Evolutionary conservation across 495 filamentous ascomycete species (phyloP), one percentile per base, ranked within the genome.

Genomic region (Chaetomium cochliodes): DNA sequence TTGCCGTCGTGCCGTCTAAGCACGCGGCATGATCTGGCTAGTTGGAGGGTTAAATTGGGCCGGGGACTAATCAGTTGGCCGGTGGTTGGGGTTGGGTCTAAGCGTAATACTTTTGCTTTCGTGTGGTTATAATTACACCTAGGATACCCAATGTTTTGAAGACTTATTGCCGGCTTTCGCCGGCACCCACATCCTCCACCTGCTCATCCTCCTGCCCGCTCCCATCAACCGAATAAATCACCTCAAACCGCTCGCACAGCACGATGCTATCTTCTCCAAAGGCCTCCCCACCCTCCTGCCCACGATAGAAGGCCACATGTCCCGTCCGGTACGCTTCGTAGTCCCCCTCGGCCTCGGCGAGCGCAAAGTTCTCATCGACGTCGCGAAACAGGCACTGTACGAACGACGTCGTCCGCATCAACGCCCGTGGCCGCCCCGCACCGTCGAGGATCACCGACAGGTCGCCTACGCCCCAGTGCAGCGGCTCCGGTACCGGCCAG

Each of bases 391-490:
- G 60, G 67, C 74, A 72, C 54, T 65, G 37, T 25, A 67, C 65
- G 13, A 75, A 58, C 18, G 65, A 67, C 2, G 58, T 44, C 0
- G 74, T 76, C 33, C 68, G 66, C 73, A 76, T 76, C 13, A 75
- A 25, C 3, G 74, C 74, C 1, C 23, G 65, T 0, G 74, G 74
- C n/a, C 44, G 37, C 0, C 68, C 68, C 23, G 58, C 30, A 18
- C 74, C 71, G 64, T 76, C 66, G 15, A 76, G 60, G 26, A 76
- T 74, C 16, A 76, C 67, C 0, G 73, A 75, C 0, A 75, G 58
- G 52, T 76, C 74, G 13, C 71, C 74, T 18, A 67, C 65, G 16
- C 56, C 68, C 74, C 74, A 75, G 54, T 73, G 63, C 15, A 71
- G 63, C 22, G 72, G 74, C 12, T 65, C 26, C 4, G 73, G 74